Conservation (phyloP, 2,329 filamentous ascomycete genomes). For the Cercospora zeae-maydis region DNA sequence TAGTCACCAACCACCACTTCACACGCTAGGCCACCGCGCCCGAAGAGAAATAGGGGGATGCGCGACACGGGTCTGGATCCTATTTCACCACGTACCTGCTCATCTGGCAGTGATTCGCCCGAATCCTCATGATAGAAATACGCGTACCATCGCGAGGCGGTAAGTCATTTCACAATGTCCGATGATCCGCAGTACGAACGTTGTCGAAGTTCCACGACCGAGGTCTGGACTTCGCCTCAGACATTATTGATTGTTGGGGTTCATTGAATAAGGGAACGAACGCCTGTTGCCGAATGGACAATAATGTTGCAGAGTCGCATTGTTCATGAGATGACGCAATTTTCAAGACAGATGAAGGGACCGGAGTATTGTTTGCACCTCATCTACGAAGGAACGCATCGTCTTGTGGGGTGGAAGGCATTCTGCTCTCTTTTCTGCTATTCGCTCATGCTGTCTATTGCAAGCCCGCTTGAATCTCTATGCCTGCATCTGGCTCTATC, state of each 20-base stretch:
- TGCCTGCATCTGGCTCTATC: background rate
- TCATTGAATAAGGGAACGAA: background rate
- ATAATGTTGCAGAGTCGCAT: background rate
- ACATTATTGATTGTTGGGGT: background rate
- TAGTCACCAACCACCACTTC: background rate
- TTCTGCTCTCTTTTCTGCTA: too few relatives aligned
- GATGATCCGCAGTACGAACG: background rate
- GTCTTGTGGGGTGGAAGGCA: too few relatives aligned
- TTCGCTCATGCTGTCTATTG: background rate
- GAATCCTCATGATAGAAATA: background rate
- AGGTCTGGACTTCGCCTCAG: background rate
- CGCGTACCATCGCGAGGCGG: background rate
- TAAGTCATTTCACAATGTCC: background rate
- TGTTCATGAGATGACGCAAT: background rate
- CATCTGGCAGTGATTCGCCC: background rate
- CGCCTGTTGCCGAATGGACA: background rate
- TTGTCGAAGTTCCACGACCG: background rate
- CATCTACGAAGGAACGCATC: background rate
- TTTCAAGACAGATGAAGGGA: background rate
- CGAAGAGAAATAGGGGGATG: background rate
- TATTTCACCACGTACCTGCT: background rate
- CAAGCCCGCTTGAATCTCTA: background rate
- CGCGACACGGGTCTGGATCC: background rate
- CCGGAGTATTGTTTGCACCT: background rate
- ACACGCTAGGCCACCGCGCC: background rate